Conservation (phyloP, 495 filamentous ascomycete genomes). For the Annulohypoxylon stygium region DNA sequence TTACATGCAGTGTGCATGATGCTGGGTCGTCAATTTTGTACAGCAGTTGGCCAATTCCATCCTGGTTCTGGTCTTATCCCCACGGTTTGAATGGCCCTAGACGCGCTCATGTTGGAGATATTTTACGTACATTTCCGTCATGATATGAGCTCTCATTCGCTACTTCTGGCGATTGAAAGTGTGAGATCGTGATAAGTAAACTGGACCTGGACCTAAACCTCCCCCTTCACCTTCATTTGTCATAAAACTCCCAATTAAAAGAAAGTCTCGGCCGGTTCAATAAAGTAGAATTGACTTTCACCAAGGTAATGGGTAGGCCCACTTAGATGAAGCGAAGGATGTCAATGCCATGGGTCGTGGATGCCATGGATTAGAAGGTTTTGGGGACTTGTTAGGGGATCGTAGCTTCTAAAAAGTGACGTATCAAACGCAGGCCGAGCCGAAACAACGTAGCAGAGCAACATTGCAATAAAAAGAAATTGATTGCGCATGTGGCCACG, state of each 20-base stretch:
- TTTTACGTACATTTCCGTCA: slow-evolving; percentile 13
- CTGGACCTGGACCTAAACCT: not conserved
- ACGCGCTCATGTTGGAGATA: not conserved
- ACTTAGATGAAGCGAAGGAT: slow-evolving; percentile 24
- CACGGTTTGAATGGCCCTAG: slow-evolving; percentile 12
- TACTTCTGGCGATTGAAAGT: not conserved
- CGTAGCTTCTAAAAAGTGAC: slow-evolving; percentile 25
- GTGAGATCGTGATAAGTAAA: slow-evolving; percentile 3
- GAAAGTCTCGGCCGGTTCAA: not conserved
- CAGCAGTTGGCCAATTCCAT: slow-evolving; percentile 34
- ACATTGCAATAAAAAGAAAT: slow-evolving; percentile 38
- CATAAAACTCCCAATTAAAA: slow-evolving; percentile 1
- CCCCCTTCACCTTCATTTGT: not conserved
- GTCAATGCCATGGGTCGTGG: slow-evolving; percentile 21
- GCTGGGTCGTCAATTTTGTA: slow-evolving; percentile 14
- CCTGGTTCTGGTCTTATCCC: slow-evolving; percentile 19
- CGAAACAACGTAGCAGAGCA: slow-evolving; percentile 36
- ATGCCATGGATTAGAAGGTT: slow-evolving; percentile 16
- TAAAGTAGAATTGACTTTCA: slow-evolving; percentile 27
- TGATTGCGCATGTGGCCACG: slow-evolving; percentile 8
- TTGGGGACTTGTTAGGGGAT: not conserved
- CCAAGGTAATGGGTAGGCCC: slow-evolving; percentile 12
- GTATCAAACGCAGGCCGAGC: slow-evolving; percentile 36
- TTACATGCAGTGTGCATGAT: slow-evolving; percentile 31
- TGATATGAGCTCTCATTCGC: slow-evolving; percentile 14